Percentiles rank a stretch among this genome's conserved stretches.
phyloP scores from a whole-genome alignment of 2,329 filamentous ascomycete genomes.

The Rachicladosporium sp. region DNA sequence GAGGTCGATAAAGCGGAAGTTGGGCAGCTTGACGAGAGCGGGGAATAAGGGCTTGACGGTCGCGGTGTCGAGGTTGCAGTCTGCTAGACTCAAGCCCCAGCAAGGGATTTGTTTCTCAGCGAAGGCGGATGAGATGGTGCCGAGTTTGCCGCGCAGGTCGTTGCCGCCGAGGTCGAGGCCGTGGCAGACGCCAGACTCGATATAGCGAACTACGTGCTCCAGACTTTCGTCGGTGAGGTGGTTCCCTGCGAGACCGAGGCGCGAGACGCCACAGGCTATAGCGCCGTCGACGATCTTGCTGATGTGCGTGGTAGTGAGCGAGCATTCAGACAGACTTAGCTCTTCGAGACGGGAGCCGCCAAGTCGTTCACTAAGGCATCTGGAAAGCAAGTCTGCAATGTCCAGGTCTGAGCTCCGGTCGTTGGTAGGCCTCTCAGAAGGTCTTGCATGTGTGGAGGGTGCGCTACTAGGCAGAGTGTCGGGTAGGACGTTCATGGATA shows the following conservation, averaged over 20 bases:
- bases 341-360: constrained; percentile 68
- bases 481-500: constrained; percentile 76
- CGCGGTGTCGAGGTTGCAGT: constrained; percentile 65
- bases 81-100: constrained; percentile 74
- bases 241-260: constrained; percentile 76
- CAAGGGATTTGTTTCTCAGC: constrained; percentile 38
- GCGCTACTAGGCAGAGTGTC: constrained; percentile 22
- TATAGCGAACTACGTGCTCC: constrained; percentile 61
- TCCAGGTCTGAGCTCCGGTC: constrained; percentile 28
- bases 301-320: constrained; percentile 58
- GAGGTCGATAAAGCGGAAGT: constrained; percentile 80
- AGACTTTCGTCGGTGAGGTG: constrained; percentile 61
- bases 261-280: constrained; percentile 62
- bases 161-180: constrained; percentile 86
- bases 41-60: constrained; percentile 66
- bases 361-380: constrained; percentile 63
- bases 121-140: constrained; percentile 39
- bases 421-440: too few relatives aligned
- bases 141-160: constrained; percentile 42
- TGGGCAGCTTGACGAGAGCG: constrained; percentile 53
- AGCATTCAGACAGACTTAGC: constrained; percentile 70
- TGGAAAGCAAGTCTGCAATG: constrained; percentile 55
- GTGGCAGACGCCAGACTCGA: constrained; percentile 66
- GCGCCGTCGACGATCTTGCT: constrained; percentile 68
- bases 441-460: constrained; percentile 13